A percentile compares a stretch with the other conserved stretches of the same genome.
Conservation (phyloP, 2,329 filamentous ascomycete species). For the Pseudogymnoascus sp. region DNA sequence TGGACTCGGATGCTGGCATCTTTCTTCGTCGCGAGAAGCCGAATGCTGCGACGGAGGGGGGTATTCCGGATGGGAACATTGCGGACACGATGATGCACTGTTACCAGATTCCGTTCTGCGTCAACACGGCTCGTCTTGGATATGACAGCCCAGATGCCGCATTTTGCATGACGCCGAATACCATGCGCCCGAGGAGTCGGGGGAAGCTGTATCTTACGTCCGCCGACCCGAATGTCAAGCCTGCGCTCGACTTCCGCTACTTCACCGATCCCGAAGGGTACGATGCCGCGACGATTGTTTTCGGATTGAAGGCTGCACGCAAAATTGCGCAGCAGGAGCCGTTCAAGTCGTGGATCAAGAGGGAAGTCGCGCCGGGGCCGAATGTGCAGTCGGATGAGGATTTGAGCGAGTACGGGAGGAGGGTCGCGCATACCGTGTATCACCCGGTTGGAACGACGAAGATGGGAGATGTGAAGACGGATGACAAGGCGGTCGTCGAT, state of each 20-base stretch:
- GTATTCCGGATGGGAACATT: conserved; percentile 57
- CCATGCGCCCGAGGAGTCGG: conserved; percentile 53
- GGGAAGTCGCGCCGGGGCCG: conserved; percentile 31
- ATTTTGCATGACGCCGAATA: conserved; percentile 46
- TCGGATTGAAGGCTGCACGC: conserved; percentile 28
- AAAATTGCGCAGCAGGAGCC: conserved; percentile 30
- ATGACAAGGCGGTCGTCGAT: conserved; percentile 74
- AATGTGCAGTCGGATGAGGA: conserved; percentile 63
- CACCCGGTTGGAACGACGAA: conserved; percentile 84
- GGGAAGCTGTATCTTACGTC: conserved; percentile 50
- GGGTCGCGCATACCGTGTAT: conserved; percentile 81
- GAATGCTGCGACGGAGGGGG: conserved; percentile 49
- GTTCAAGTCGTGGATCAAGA: conserved; percentile 34
- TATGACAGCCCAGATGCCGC: conserved; percentile 46
- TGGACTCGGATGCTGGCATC: conserved; percentile 45
- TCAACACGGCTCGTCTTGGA: conserved; percentile 75
- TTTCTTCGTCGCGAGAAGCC: conserved; percentile 72
- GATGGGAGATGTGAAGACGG: conserved; percentile 67
- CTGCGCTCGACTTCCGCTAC: conserved; percentile 47
- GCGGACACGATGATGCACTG: conserved; percentile 95
- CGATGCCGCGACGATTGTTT: conserved; percentile 40
- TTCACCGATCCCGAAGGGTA: conserved; percentile 48
- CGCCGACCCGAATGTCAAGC: conserved; percentile 32
- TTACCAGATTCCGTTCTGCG: conserved; percentile 88
- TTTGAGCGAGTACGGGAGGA: conserved; percentile 71